phyloP scores from a whole-genome alignment of 306 rosid species.

The Calophaca sinica region DNA sequence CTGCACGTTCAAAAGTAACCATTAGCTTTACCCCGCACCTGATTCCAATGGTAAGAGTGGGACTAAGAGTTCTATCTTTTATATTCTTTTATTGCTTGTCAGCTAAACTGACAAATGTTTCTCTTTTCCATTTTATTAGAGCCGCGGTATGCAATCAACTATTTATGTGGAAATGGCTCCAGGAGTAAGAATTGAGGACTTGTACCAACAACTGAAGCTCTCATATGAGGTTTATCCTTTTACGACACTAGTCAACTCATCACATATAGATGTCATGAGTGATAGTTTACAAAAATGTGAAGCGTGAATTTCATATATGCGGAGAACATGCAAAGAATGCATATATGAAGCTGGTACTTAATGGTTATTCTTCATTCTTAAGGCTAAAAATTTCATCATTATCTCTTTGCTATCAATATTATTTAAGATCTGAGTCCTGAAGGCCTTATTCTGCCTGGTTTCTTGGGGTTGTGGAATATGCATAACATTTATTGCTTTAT shows the following conservation, averaged over 20 bases:
- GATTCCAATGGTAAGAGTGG: conserved; percentile 82
- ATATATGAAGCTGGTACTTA: conserved; percentile 6
- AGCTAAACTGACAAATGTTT: conserved; percentile 19
- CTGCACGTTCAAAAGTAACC: conserved; percentile 75
- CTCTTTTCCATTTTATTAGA: conserved; percentile 56
- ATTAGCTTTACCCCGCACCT: conserved; percentile 94
- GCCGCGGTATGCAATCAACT: conserved; percentile 95
- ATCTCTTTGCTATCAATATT: not conserved
- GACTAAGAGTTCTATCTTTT: conserved; percentile 25
- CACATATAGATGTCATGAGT: conserved; percentile 17
- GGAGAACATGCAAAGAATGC: not conserved
- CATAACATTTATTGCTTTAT: conserved; percentile 33
- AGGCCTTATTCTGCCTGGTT: conserved; percentile 23
- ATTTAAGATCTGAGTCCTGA: conserved; percentile 1
- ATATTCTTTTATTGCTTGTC: conserved; percentile 25
- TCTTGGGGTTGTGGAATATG: conserved; percentile 28
- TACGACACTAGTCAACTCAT: conserved; percentile 35
- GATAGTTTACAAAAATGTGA: conserved; percentile 4
- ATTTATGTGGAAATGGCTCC: conserved; percentile 92
- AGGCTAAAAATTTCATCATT: not conserved
- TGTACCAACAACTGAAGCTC: conserved; percentile 69
- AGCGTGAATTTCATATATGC: conserved; percentile 5
- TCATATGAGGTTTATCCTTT: conserved; percentile 69
- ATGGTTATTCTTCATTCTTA: not conserved
- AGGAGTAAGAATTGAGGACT: conserved; percentile 72